A percentile compares a stretch with the other conserved stretches of the same genome.
phyloP scores from a whole-genome alignment of 805 yeast species.

The Metschnikowia orientalis region DNA sequence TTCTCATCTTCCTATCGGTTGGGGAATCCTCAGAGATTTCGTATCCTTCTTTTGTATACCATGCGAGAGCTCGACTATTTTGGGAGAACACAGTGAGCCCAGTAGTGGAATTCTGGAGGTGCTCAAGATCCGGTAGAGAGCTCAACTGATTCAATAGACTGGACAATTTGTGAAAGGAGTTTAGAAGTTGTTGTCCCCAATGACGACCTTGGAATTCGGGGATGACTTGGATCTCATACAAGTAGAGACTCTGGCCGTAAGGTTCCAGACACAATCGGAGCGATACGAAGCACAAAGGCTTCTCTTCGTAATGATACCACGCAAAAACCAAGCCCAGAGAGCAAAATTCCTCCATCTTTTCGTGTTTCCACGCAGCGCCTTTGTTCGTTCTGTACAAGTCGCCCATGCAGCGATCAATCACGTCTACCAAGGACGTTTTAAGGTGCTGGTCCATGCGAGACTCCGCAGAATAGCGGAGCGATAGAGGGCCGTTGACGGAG shows the following conservation, averaged over 20 bases:
- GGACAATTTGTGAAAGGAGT: conserved; percentile 27
- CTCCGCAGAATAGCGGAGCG: conserved; percentile 2
- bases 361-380: conserved; percentile 40
- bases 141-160: conserved; percentile 1
- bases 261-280: conserved; percentile 41
- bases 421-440: conserved; percentile 15
- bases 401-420: conserved; percentile 29
- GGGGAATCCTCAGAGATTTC: conserved; percentile 40
- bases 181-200: conserved; percentile 40
- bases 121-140: conserved; percentile 1
- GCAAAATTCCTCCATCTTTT: conserved; percentile 42
- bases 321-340: conserved; percentile 46
- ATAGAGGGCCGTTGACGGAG: background rate
- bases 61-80: conserved; percentile 38
- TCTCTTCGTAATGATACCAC: conserved; percentile 20
- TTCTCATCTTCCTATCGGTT: conserved; percentile 35
- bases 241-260: conserved; percentile 36
- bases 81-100: conserved; percentile 49
- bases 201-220: conserved; percentile 29
- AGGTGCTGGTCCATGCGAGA: conserved; percentile 1
- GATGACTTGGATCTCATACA: conserved; percentile 53
- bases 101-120: conserved; percentile 24
- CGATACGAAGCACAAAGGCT: conserved; percentile 42
- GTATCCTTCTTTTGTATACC: conserved; percentile 44
- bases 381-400: conserved; percentile 22